Evolutionary conservation across 108 stramenopile genomes (phyloP).

Genomic region (Fragilariopsis cylindrus): DNA sequence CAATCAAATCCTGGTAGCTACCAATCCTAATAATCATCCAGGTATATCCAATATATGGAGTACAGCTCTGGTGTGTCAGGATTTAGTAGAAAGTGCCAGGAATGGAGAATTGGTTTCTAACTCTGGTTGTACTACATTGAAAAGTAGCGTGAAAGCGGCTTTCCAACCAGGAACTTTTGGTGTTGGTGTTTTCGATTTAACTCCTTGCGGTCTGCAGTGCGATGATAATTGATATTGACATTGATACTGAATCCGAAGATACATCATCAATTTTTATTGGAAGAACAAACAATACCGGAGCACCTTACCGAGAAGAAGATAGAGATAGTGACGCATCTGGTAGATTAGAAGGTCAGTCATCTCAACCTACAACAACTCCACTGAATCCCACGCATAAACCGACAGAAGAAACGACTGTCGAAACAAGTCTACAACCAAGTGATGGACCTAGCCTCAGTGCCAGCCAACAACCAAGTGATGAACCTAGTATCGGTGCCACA

Average conservation of each 20-base stretch:
- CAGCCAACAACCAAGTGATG: constrained; percentile 6
- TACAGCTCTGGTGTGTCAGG: background rate
- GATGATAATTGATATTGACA: background rate
- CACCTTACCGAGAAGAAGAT: no score
- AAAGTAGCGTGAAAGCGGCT: constrained; percentile 3
- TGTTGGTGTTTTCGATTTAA: background rate
- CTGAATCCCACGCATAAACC: no score
- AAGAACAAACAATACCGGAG: no score
- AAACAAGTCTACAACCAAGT: background rate
- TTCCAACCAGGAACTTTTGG: constrained; percentile 7
- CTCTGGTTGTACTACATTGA: background rate
- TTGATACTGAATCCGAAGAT: background rate
- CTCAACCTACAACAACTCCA: no score
- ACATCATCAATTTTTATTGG: background rate
- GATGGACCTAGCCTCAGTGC: constrained; percentile 1
- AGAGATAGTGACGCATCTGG: no score
- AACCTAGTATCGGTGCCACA: background rate
- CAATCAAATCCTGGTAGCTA: constrained; percentile 7
- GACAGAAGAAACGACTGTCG: background rate
- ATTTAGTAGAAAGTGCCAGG: constrained; percentile 3
- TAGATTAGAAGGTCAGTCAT: no score
- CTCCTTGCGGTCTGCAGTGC: background rate
- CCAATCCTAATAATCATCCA: constrained; percentile 1
- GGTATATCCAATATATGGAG: constrained; percentile 2
- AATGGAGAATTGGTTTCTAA: background rate